Base-by-base conservation (phyloP, 2,329 filamentous ascomycete genomes). In the Raffaelea arxii region DNA sequence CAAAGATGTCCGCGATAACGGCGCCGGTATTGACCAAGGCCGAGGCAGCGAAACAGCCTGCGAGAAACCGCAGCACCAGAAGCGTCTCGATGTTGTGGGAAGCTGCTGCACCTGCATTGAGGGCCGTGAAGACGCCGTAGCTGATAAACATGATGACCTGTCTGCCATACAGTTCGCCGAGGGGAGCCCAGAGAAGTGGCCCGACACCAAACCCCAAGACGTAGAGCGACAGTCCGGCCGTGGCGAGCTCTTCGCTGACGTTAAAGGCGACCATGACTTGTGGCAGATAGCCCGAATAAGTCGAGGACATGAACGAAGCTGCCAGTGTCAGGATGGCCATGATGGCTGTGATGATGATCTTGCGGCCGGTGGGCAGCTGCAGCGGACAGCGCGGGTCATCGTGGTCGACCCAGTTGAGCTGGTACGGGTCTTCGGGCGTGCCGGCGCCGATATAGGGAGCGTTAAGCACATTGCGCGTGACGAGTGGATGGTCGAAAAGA, bases 61-160 rank as follows among this genome's bases (percentile, higher is more conserved):
- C 73, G 44, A 86, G 74, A 62, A 86, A 85, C n/a, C 82, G 75
- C 36, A 84, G 66, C 19, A 84, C 69, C 35, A 86, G 63, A 2
- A 87, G 63, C 1, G 75, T 73, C 39, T 65, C 65, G 47, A 81
- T 77, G 53, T 75, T 80, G 6, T 36, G 40, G 2, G 49, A 41
- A 6, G 41, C 16, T 9, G 39, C 37, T n/a, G 44, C 47, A 3
- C 25, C 24, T 19, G 44, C 45, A 9, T 39, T 47, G 39, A 51
- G 50, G 23, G 46, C 45, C 4, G 49, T 42, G 36, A 38, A 51
- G 9, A 23, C 22, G 9, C 32, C 25, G 32, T 35, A 51, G 12
- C 43, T 30, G 12, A 46, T 2, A 11, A 49, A 39, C 3, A 48
- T 21, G 9, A 53, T 37, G 25, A 30, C 5, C 32, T 46, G 43